phyloP scores from a whole-genome alignment of 1,284 basidiomycete species.

The Phlebopus sp. region DNA sequence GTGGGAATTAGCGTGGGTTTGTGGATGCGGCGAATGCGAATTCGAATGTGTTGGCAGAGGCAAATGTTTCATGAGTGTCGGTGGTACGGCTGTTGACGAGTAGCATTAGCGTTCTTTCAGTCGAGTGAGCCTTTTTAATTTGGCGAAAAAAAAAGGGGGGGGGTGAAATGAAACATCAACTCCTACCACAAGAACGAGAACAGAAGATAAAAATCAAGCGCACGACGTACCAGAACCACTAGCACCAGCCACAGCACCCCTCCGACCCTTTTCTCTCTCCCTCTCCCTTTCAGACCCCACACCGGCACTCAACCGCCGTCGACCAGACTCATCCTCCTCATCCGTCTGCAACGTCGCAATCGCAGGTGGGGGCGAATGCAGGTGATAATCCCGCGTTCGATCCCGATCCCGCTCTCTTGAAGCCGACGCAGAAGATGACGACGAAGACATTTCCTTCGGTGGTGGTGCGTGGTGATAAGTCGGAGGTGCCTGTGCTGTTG shows the following conservation, averaged over 20 bases:
- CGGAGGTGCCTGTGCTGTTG: too few relatives aligned
- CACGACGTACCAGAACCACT: too few relatives aligned
- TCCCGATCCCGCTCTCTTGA: constrained; percentile 30
- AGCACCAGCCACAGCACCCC: too few relatives aligned
- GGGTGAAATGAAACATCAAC: too few relatives aligned
- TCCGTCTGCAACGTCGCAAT: constrained; percentile 30
- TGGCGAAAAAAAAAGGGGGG: not conserved
- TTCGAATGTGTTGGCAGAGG: constrained; percentile 19
- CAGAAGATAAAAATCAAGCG: too few relatives aligned
- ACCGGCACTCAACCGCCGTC: too few relatives aligned
- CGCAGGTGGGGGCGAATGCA: constrained; percentile 28
- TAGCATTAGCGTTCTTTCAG: constrained; percentile 15
- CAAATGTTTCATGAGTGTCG: constrained; percentile 18
- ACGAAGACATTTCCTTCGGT: too few relatives aligned
- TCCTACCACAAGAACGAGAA: too few relatives aligned
- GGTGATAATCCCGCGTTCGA: constrained; percentile 1
- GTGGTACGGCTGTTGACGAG: constrained; percentile 17
- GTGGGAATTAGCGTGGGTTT: not conserved
- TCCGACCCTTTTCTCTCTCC: not conserved
- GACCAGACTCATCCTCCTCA: constrained; percentile 19
- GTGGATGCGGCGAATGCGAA: not conserved
- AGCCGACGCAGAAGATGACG: constrained; percentile 19
- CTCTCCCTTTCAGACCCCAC: not conserved
- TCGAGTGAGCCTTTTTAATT: too few relatives aligned
- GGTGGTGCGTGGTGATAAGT: too few relatives aligned